These are phyloP conservation scores for Trichosporon sp. DNA, from an alignment of 1,284 basidiomycete genomes.

Conservation along the genomic window DNA sequence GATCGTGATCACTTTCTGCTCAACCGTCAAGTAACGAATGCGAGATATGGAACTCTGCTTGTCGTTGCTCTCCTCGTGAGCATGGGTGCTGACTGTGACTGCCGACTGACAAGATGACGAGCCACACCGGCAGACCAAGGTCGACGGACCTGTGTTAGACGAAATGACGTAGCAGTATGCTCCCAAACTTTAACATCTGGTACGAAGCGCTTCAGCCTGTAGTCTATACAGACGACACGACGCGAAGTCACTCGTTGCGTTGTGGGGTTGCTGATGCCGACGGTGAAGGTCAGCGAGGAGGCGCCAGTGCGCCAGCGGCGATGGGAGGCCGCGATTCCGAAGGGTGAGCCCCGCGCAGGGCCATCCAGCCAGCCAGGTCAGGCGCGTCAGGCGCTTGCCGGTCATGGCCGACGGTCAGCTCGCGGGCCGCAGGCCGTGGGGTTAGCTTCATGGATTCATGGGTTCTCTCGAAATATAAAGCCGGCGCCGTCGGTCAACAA, in stretches of 20 bases:
- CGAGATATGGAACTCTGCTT: too few relatives aligned
- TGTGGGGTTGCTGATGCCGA: too few relatives aligned
- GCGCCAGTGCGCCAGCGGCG: not conserved
- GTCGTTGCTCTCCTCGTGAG: too few relatives aligned
- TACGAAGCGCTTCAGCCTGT: not conserved
- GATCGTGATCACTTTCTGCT: not conserved
- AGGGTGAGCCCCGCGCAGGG: not conserved
- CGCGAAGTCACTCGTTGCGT: too few relatives aligned
- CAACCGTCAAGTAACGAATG: not conserved
- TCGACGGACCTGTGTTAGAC: not conserved
- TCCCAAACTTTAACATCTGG: too few relatives aligned
- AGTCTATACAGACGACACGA: not conserved
- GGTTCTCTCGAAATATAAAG: not conserved
- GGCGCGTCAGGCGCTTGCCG: not conserved
- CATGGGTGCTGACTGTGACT: not conserved
- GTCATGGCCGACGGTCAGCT: not conserved
- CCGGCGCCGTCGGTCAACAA: not conserved
- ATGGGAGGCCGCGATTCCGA: not conserved
- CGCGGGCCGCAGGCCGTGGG: not conserved
- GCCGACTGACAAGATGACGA: not conserved
- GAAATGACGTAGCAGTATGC: not conserved
- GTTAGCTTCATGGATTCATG: not conserved
- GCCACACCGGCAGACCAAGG: not conserved
- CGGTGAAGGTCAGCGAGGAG: not conserved
- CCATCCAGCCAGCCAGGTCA: not conserved